Base-by-base conservation (phyloP, 768 basidiomycete genomes). In the Podaxis pistillaris region DNA sequence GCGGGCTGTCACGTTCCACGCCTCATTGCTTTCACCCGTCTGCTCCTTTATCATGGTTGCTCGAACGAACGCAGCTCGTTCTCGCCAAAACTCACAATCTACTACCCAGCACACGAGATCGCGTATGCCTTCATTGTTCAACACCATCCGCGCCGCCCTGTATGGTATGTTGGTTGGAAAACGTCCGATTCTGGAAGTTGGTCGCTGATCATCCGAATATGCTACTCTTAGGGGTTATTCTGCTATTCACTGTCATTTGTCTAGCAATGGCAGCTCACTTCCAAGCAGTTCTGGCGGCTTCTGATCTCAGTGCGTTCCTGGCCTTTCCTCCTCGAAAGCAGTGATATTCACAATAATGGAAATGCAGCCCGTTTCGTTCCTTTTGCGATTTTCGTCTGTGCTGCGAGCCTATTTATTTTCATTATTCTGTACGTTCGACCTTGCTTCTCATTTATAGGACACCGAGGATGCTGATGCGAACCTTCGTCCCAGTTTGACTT, bases 221-320 rank as follows among this genome's bases (percentile, higher is more conserved):
- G 49, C 37, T 28, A 38, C 58, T 9, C 36, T 11, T 62, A 93
- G 91, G 78, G 68, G 76, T 84, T 49, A 84, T 91, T 46, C 73
- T 93, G 56, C 73, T 87, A 63, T 93, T 90, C 82, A 90, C 90
- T 22, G 74, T 89, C 64, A 87, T 94, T 67, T 91, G 89, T 69
- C 78, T 94, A 65, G 90, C 84, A 63, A 87, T 94, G 77, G 89
- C 90, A 56, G 88, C 81, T 40, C 89, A 91, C 70, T 91, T 94
- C 69, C 86, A 90, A 72, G 78, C 78, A 60, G 80, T 91, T 37
- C 76, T 93, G 65, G 80, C 85, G 64, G 79, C 89, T 66, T 90
- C 88, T 62, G 90, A 93, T 76, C 88, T 94, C 72, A 93, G 91
- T 93, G 72, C 71, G 88, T 71, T 62, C 40, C 62, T 2, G 44